These are phyloP conservation scores for Pestalotiopsis sp. DNA, from an alignment of 2,329 filamentous ascomycete species.

Conservation along the genomic window DNA sequence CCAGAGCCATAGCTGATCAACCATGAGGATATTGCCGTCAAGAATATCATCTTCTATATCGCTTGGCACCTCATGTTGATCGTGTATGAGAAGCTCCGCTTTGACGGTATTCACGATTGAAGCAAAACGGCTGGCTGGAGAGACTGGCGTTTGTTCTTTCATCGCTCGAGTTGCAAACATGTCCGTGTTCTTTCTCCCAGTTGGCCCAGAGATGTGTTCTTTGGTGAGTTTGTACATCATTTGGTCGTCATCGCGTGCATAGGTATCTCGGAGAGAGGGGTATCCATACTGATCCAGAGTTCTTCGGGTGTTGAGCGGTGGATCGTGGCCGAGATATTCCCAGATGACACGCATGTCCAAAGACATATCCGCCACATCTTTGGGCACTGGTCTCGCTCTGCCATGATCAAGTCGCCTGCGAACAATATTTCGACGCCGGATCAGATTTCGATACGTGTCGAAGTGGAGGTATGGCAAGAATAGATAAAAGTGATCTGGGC, in stretches of 20 bases:
- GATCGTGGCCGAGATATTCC: constrained; percentile 63
- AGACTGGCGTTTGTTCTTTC: constrained; percentile 13
- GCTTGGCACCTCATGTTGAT: constrained; percentile 33
- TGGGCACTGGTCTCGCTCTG: constrained; percentile 57
- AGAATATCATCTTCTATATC: constrained; percentile 39
- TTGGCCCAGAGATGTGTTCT: constrained; percentile 34
- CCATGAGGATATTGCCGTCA: constrained; percentile 65
- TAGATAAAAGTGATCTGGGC: constrained; percentile 45
- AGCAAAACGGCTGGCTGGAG: constrained; percentile 23
- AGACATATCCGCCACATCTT: constrained; percentile 54
- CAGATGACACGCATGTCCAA: constrained; percentile 64
- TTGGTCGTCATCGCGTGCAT: constrained; percentile 65
- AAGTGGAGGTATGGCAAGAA: constrained; percentile 66
- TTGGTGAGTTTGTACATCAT: constrained; percentile 70
- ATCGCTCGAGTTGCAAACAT: constrained; percentile 21
- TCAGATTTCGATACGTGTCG: constrained; percentile 62
- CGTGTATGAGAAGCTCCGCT: constrained; percentile 11
- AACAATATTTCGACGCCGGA: constrained; percentile 59
- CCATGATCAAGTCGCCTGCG: constrained; percentile 54
- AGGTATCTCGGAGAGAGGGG: constrained; percentile 61
- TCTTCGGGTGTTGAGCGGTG: constrained; percentile 62
- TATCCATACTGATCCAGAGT: constrained; percentile 68
- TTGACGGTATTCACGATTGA: constrained; percentile 22
- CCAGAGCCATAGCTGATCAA: constrained; percentile 69
- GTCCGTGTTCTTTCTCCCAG: constrained; percentile 23